Evolutionary conservation across 768 basidiomycete genomes (phyloP), one percentile per base, ranked within the genome.

Genomic region (Harrya chromipes): DNA sequence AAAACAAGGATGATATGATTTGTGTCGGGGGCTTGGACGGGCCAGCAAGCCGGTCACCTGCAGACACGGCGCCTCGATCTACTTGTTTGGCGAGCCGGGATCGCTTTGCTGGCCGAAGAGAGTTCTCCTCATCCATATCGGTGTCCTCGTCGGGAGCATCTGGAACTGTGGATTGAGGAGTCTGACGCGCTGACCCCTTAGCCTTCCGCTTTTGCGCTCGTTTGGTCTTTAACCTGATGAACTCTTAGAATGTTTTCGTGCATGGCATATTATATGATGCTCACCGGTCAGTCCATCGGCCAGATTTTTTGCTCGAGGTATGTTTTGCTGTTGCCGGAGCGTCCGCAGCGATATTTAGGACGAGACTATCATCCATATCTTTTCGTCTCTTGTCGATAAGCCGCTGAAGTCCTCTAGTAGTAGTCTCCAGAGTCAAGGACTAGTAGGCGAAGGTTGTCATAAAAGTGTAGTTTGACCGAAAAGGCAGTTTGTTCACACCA

Each of bases 1-100:
- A 82, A 72, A 95, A 95, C 8, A 95, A 75, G 9, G 92, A 94
- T 0, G 94, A 97, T 53, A 95, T 90, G 51, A 94, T 71, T 57
- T 88, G 86, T 2, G 76, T 74, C 1, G 62, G 61, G 12, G 50
- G 72, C 62, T 69, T 53, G 58, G 61, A 29, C 55, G 60, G 33
- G 51, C 60, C 40, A 60, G 60, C 26, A 54, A 42, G 45, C 54
- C 57, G 50, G 48, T 54, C 35, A 53, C 54, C 24, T 49, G 52
- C 38, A 13, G 43, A 27, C 19, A 50, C 29, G 42, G 35, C 53
- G 59, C 55, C 56, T 58, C 49, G 49, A 56, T 46, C 39, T 51
- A 52, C 39, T 49, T 45, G 46, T 36, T 63, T 65, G 38, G 64
- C 56, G 6, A 44, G 66, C 33, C 79, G 70, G 4, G 70, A 63